Conservation (phyloP, 169 alveolate species). For the Amoebophrya sp. region DNA sequence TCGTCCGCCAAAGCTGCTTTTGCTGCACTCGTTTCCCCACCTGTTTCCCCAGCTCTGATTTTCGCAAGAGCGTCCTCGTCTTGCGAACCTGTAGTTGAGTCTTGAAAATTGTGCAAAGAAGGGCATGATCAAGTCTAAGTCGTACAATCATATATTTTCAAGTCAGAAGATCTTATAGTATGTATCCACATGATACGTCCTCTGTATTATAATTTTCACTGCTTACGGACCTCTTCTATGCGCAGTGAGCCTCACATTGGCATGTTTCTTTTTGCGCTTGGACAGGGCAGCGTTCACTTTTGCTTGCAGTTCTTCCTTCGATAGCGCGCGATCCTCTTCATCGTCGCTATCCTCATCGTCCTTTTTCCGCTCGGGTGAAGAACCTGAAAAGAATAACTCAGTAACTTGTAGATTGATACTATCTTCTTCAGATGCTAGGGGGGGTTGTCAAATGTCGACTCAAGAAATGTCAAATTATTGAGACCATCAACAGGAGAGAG, state of each 20-base stretch:
- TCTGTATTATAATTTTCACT: no score
- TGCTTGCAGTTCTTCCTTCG: not conserved
- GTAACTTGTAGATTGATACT: not conserved
- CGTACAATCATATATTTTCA: no score
- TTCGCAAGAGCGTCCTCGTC: not conserved
- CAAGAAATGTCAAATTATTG: no score
- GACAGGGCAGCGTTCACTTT: not conserved
- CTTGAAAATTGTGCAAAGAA: no score
- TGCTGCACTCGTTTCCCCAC: no score
- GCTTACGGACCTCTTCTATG: not conserved
- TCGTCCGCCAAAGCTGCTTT: no score
- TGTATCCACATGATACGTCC: no score
- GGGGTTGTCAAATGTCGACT: no score
- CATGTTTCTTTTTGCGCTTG: not conserved
- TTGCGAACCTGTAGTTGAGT: not conserved
- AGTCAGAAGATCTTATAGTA: no score
- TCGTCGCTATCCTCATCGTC: not conserved
- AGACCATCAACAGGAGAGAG: no score
- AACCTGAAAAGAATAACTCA: not conserved
- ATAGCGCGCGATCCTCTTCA: not conserved
- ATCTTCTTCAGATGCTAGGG: no score
- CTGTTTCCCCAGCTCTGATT: not conserved
- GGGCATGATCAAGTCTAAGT: no score
- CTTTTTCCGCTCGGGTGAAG: not conserved
- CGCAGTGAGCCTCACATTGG: not conserved